These are phyloP conservation scores for Gracilaria domingensis DNA, from an alignment of 23 red algal genomes.

Conservation along the genomic window DNA sequence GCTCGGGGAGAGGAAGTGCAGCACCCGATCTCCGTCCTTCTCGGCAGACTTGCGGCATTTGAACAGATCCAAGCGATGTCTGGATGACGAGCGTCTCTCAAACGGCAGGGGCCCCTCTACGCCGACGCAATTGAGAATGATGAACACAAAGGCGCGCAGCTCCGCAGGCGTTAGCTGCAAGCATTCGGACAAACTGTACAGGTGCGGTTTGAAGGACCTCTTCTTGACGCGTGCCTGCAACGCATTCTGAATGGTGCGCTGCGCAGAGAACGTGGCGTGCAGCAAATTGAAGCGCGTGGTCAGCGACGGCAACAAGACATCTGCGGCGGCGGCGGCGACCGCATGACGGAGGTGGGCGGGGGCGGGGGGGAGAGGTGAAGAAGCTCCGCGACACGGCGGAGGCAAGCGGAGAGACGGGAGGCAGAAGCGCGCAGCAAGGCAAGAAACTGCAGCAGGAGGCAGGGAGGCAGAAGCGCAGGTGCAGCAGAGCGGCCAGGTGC, in stretches of 20 bases:
- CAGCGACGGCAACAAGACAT: not conserved
- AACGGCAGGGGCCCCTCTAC: slow-evolving; percentile 51
- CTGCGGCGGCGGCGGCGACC: too few relatives aligned
- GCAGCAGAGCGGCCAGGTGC: too few relatives aligned
- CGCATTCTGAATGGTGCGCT: slow-evolving; percentile 30
- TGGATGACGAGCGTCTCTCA: slow-evolving; percentile 5
- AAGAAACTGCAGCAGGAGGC: too few relatives aligned
- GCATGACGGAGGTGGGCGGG: not conserved
- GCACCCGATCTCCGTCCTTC: slow-evolving; percentile 46
- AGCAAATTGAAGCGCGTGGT: slow-evolving; percentile 22
- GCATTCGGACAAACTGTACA: slow-evolving; percentile 58
- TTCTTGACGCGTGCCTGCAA: slow-evolving; percentile 21
- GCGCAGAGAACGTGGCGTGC: slow-evolving; percentile 30
- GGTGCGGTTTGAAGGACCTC: slow-evolving; percentile 52
- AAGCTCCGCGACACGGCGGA: too few relatives aligned
- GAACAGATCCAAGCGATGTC: slow-evolving; percentile 37
- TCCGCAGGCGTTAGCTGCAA: slow-evolving; percentile 10
- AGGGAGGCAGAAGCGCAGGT: too few relatives aligned
- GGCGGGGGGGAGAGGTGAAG: too few relatives aligned
- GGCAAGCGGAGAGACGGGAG: too few relatives aligned
- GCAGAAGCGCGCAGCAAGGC: too few relatives aligned
- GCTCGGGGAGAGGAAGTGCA: too few relatives aligned
- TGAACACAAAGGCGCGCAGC: slow-evolving; percentile 69
- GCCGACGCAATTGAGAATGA: slow-evolving; percentile 66
- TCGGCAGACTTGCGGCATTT: slow-evolving; percentile 53